Percentiles rank a stretch among this genome's conserved stretches.
Evolutionary conservation across 345 rosid genomes (phyloP).

Genomic region (Euclidium syriacum): DNA sequence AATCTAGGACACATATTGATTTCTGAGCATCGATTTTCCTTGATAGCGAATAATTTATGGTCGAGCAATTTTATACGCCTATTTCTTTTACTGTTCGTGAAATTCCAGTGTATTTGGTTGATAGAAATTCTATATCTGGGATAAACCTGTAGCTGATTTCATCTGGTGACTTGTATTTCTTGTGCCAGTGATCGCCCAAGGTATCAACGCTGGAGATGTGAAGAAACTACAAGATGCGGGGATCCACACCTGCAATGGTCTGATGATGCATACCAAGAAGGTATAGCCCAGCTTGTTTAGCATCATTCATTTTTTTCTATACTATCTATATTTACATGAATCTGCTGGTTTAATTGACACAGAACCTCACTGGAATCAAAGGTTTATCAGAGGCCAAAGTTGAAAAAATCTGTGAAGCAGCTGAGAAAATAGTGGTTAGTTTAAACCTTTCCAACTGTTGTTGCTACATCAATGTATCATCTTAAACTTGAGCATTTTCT

Average conservation of each 20-base stretch:
- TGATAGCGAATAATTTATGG: neutral
- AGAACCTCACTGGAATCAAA: constrained; percentile 89
- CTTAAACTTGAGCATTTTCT: neutral
- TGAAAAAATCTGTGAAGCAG: constrained; percentile 95
- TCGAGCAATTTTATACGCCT: neutral
- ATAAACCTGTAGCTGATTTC: neutral
- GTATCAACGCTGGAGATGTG: constrained; percentile 90
- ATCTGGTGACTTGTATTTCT: neutral
- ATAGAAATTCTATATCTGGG: neutral
- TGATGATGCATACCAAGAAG: constrained; percentile 98
- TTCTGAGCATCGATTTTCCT: neutral
- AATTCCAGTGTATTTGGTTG: neutral
- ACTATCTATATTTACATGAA: neutral
- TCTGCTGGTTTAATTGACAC: constrained; percentile 3
- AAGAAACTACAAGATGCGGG: constrained; percentile 95
- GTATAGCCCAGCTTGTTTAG: constrained; percentile 21
- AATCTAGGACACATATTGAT: neutral
- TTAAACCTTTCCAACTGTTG: neutral
- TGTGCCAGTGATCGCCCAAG: constrained; percentile 61
- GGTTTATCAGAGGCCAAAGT: constrained; percentile 97
- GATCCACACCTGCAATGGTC: constrained; percentile 91
- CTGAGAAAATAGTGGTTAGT: constrained; percentile 92
- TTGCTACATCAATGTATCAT: neutral
- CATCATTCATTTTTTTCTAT: neutral
- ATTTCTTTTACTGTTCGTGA: neutral